Base-by-base conservation (phyloP, 179 eudicot genomes). In the Pouteria campechiana region DNA sequence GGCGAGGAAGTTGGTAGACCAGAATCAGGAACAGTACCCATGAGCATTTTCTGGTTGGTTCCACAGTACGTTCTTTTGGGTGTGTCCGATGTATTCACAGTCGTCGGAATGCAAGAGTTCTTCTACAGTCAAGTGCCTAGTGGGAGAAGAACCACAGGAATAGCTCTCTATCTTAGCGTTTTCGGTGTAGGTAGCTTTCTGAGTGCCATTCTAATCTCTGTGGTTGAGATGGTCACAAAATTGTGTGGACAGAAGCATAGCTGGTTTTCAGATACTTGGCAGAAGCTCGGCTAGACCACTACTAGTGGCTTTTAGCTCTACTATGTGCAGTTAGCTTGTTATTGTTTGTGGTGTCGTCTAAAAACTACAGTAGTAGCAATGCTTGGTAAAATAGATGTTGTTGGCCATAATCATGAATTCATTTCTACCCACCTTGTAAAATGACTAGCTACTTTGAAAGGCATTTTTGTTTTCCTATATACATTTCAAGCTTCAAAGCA, bases 31-130 rank as follows among this genome's bases (percentile, higher is more conserved):
- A 25, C 32, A 0, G 69, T 53, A 20, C 38, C 63, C 1, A 20
- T 73, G 8, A 76, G 73, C 38, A 92, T 92, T 41, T 69, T 73
- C 33, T 92, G 99, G 85, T 39, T 92, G 67, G 64, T 92, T 17
- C 99, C 99, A 1, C 99, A 92, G 37, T 92, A 87, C 53, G 50
- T 92, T 3, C 34, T 92, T 16, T 44, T 92, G 42, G 99, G 99
- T 2, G 58, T 87, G 32, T 83, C 99, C 1, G 99, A 92, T 42
- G 83, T 92, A 17, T 92, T 92, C 52, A 92, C 99, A 0, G 96
- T 92, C 0, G 92, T 92, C 11, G 99, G 96, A 17, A 87, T 92
- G 99, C 99, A 92, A 33, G 94, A 92, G 72, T 92, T 82, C 46
- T 92, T 92, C 47, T 92, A 87, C 29, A 58, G 80, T 13, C 92